phyloP scores from a whole-genome alignment of 2,329 filamentous ascomycete species.

The Diaporthe citrichinensis region DNA sequence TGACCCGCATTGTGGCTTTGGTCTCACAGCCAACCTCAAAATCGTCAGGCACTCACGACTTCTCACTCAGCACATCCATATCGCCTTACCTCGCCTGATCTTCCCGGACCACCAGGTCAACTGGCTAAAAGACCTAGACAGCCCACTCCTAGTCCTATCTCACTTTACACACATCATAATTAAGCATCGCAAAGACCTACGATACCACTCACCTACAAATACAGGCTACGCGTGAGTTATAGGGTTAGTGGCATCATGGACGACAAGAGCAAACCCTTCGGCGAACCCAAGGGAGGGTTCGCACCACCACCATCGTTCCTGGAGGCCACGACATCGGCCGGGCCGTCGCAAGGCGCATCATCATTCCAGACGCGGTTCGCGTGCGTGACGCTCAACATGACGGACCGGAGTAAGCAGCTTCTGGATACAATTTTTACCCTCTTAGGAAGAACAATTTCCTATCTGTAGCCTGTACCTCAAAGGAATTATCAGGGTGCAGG shows the following conservation, averaged over 20 bases:
- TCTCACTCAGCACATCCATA: background rate
- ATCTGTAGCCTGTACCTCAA: too few species aligned
- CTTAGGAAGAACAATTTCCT: too few species aligned
- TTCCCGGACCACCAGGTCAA: background rate
- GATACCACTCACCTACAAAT: background rate
- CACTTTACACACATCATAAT: background rate
- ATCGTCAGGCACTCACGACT: background rate
- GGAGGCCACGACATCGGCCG: conserved; percentile 17
- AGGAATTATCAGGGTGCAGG: too few species aligned
- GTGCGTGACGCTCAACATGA: conserved; percentile 49
- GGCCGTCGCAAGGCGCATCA: background rate
- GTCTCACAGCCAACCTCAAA: background rate
- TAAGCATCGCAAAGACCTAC: background rate
- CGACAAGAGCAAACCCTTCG: background rate
- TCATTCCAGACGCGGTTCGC: conserved; percentile 48
- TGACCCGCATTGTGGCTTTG: background rate
- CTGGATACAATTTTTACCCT: too few species aligned
- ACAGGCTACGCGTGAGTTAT: background rate
- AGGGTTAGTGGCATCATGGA: background rate
- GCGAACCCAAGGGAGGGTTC: background rate
- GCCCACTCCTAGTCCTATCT: background rate
- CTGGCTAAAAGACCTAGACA: background rate
- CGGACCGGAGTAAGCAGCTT: too few species aligned
- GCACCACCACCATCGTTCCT: conserved; percentile 9
- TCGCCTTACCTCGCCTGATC: background rate